phyloP scores from a whole-genome alignment of 106 monocot genomes.

The Ottelia alismoides region DNA sequence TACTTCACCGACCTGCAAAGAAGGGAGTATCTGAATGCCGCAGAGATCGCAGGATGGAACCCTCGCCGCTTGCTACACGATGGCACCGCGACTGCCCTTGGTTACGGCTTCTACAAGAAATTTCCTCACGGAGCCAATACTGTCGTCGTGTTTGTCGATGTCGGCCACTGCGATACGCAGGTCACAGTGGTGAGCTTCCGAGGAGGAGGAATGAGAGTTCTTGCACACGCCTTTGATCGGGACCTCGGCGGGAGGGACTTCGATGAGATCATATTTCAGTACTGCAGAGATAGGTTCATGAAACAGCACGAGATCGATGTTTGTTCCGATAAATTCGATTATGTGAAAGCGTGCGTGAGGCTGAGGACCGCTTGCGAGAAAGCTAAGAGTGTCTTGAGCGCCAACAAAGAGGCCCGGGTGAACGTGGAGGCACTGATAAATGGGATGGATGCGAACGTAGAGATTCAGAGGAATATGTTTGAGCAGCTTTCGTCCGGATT shows the following conservation, averaged over 20 bases:
- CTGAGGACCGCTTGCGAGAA: too few species aligned
- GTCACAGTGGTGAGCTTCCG: conserved; percentile 44
- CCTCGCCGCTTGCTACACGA: conserved; percentile 78
- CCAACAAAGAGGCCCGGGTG: too few species aligned
- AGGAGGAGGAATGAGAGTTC: conserved; percentile 41
- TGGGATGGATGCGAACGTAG: too few species aligned
- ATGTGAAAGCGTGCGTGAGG: too few species aligned
- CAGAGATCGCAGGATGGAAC: conserved; percentile 56
- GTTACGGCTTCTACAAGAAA: conserved; percentile 67
- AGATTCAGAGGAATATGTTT: too few species aligned
- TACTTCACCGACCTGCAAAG: conserved; percentile 87
- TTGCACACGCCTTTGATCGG: conserved; percentile 49
- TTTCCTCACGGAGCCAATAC: background rate
- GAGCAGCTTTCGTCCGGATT: too few species aligned
- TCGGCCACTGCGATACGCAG: conserved; percentile 87
- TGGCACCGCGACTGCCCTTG: conserved; percentile 72
- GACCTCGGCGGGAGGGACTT: conserved; percentile 83
- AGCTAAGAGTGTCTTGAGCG: too few species aligned
- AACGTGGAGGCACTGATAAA: too few species aligned
- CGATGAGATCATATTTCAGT: conserved; percentile 60
- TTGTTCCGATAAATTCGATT: too few species aligned
- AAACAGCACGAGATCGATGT: too few species aligned
- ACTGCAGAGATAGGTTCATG: too few species aligned
- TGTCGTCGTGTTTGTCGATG: conserved; percentile 52
- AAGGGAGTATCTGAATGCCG: conserved; percentile 65